Evolutionary conservation across 2,329 filamentous ascomycete species (phyloP), one percentile per base, ranked within the genome.

Genomic region (Fusarium tanahbumbuense): DNA sequence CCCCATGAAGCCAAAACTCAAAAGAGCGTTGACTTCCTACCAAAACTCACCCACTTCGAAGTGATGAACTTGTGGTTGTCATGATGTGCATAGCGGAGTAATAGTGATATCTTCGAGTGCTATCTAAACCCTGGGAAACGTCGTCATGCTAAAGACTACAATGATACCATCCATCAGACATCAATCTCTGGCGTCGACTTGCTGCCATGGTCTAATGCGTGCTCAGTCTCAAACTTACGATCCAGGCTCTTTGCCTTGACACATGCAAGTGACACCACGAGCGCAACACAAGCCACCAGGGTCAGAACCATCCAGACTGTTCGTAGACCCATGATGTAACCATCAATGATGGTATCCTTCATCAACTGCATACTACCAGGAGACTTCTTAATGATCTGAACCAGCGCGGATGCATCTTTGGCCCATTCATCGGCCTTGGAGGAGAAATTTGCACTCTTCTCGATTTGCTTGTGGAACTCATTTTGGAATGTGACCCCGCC

Each of bases 401-500:
- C 87, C 15, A 91, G 80, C 0, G 84, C 85, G 0, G 88, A 87
- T 0, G 88, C 87, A 75, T 91, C 87, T 56, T 83, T 82, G 13
- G 86, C 85, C 74, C 87, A 87, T 49, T 82, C 80, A 48, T 75
- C 64, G n/a, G 76, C 82, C 58, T 73, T 55, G 18, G 52, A 49
- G 3, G 84, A 85, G 53, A 89, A 83, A 23, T 79, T 77, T 0
- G 85, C 81, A 47, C 84, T 84, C 3, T 77, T 80, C 16, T 81
- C 69, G 46, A 91, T 77, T 64, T 87, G 84, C 46, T 78, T 78
- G 56, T 80, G 81, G 79, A 91, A 86, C 60, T 84, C 83, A 69
- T 92, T 93, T 77, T 93, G 89, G 79, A 93, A 92, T 56, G 91
- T 85, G 32, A 90, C 88, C 6, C 91, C 90, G 3, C 88, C 88